A percentile compares a stretch with the other conserved stretches of the same genome.
Evolutionary conservation across 208 protist genomes (phyloP).

Genomic region (Trypanosoma boissoni): DNA sequence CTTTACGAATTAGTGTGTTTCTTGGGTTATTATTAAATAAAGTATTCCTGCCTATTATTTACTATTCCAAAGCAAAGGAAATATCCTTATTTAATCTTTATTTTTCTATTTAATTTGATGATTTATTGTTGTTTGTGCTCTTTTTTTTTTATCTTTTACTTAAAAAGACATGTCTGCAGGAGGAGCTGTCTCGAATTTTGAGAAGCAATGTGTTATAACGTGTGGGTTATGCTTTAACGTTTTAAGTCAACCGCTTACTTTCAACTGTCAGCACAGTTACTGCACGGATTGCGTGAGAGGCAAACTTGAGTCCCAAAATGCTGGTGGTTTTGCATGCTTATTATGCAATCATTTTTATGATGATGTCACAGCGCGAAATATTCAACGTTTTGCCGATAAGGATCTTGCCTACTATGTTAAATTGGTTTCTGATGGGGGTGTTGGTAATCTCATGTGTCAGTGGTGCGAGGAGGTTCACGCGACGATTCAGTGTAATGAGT

Average conservation of each 20-base stretch:
- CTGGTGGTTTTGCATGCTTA: slow-evolving; percentile 46
- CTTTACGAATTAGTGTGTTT: no score
- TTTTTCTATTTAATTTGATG: no score
- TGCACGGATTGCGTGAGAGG: slow-evolving; percentile 49
- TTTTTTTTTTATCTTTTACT: no score
- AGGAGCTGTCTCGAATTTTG: not conserved
- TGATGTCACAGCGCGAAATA: slow-evolving; percentile 27
- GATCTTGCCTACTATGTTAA: slow-evolving; percentile 49
- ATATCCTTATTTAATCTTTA: no score
- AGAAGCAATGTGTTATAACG: slow-evolving; percentile 37
- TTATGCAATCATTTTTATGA: slow-evolving; percentile 45
- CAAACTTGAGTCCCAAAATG: slow-evolving; percentile 32
- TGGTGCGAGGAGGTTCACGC: slow-evolving; percentile 69
- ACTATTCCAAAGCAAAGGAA: no score
- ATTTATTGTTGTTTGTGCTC: no score
- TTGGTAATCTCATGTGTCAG: slow-evolving; percentile 50
- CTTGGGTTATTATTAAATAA: no score
- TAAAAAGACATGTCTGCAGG: slow-evolving; percentile 1
- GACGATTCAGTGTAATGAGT: slow-evolving; percentile 64
- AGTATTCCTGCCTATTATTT: no score
- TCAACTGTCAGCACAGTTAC: slow-evolving; percentile 62
- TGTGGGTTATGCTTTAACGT: slow-evolving; percentile 79
- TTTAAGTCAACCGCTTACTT: slow-evolving; percentile 43
- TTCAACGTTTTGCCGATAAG: slow-evolving; percentile 38
- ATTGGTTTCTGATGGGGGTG: slow-evolving; percentile 27